Conservation (phyloP, 257 asterid genomes). For the Salvia splendens region DNA sequence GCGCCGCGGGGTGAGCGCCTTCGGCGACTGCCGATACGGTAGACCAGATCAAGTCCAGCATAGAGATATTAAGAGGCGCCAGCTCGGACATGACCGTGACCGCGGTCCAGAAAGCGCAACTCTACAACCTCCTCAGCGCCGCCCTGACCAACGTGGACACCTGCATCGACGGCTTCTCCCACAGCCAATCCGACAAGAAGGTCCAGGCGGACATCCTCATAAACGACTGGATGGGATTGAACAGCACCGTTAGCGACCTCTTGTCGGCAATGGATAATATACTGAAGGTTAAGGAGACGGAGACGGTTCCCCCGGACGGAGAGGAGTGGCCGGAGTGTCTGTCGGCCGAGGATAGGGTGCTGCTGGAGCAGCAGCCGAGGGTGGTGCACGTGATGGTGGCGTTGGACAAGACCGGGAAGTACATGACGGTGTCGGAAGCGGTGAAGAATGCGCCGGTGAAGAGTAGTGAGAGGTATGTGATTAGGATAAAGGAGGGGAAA, state of each 20-base stretch:
- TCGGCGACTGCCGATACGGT: neutral
- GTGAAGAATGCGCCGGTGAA: neutral
- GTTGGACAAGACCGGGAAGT: constrained; percentile 79
- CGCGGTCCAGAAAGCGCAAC: constrained; percentile 59
- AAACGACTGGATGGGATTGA: constrained; percentile 65
- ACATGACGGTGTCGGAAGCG: constrained; percentile 66
- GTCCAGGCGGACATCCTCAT: constrained; percentile 53
- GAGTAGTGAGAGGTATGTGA: constrained; percentile 45
- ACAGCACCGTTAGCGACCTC: no score
- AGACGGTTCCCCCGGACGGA: constrained; percentile 14
- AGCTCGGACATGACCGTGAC: neutral
- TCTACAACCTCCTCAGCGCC: constrained; percentile 44
- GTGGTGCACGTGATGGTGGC: constrained; percentile 71
- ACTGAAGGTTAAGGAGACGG: no score
- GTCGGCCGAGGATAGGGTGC: constrained; percentile 24
- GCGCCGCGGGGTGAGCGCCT: neutral
- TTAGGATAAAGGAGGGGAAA: constrained; percentile 71
- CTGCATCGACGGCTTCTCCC: constrained; percentile 84
- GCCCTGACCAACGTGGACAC: constrained; percentile 42
- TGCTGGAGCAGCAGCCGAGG: neutral
- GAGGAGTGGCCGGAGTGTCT: constrained; percentile 75
- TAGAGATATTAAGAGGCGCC: neutral
- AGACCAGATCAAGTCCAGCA: neutral
- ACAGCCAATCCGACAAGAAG: constrained; percentile 46
- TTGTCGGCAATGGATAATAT: no score